Conservation (phyloP, 177 flowering plant species). For the Tripterygium wilfordii region DNA sequence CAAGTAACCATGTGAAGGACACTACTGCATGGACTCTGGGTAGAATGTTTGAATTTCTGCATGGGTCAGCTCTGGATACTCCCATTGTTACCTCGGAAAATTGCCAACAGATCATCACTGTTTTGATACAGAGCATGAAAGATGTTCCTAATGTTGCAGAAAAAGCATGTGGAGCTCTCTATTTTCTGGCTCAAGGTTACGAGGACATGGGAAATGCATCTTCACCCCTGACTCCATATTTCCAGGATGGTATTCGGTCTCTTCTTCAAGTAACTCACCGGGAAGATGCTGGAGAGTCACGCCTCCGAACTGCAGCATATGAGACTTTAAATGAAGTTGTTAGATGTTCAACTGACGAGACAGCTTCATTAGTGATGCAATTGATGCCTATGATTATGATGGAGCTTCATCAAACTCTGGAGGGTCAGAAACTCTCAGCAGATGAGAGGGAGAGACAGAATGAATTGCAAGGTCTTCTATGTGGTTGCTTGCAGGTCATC, state of each 20-base stretch:
- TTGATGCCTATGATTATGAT: slow-evolving; percentile 51
- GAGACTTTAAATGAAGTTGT: slow-evolving; percentile 70
- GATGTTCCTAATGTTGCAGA: slow-evolving; percentile 65
- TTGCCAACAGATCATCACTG: slow-evolving; percentile 50
- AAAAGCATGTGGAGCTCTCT: slow-evolving; percentile 71
- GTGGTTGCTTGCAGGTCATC: slow-evolving; percentile 67
- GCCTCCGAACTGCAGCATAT: slow-evolving; percentile 60
- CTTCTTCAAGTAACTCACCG: slow-evolving; percentile 52
- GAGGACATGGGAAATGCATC: slow-evolving; percentile 40
- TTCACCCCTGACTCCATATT: slow-evolving; percentile 50
- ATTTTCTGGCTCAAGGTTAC: slow-evolving; percentile 69
- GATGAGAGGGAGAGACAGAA: slow-evolving; percentile 56
- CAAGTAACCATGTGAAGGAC: slow-evolving; percentile 64
- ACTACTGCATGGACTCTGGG: slow-evolving; percentile 70
- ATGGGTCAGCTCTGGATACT: slow-evolving; percentile 45
- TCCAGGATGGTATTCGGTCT: slow-evolving; percentile 53
- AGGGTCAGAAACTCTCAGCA: slow-evolving; percentile 44
- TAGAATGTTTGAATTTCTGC: slow-evolving; percentile 61
- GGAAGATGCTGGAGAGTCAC: slow-evolving; percentile 67
- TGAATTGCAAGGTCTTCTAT: slow-evolving; percentile 68
- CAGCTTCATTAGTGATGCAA: slow-evolving; percentile 47
- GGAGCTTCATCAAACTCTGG: slow-evolving; percentile 61
- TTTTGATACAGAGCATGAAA: slow-evolving; percentile 61
- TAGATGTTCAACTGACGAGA: slow-evolving; percentile 67
- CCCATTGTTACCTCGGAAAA: slow-evolving; percentile 50